Conservation (phyloP, 768 basidiomycete species). For the Crucibulum laeve region DNA sequence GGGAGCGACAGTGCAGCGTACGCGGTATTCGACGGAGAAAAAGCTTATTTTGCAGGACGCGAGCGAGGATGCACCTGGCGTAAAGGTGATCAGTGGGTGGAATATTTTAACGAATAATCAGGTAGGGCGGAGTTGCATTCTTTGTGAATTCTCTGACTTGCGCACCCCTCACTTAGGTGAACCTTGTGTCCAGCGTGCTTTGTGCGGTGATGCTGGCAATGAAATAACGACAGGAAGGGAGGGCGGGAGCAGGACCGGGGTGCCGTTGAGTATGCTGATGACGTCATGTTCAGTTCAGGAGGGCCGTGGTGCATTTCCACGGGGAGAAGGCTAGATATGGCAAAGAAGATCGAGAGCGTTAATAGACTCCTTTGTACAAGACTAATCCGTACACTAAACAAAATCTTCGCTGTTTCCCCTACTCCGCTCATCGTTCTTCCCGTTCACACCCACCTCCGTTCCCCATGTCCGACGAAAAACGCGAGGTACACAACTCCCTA, state of each 20-base stretch:
- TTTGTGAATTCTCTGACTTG: not conserved
- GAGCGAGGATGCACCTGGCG: slow-evolving; percentile 17
- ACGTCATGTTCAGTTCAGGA: slow-evolving; percentile 19
- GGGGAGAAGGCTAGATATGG: too few relatives aligned
- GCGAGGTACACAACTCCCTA: slow-evolving; percentile 74
- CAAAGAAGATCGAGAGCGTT: not conserved
- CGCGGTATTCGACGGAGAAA: slow-evolving; percentile 60
- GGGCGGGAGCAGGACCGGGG: too few relatives aligned
- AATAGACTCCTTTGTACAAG: not conserved
- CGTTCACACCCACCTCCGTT: slow-evolving; percentile 9
- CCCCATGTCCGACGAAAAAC: slow-evolving; percentile 38
- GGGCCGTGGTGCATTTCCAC: too few relatives aligned
- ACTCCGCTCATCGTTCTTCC: slow-evolving; percentile 7
- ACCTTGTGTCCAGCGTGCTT: slow-evolving; percentile 34
- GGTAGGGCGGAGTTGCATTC: slow-evolving; percentile 30
- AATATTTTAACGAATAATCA: slow-evolving; percentile 83
- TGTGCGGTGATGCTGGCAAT: slow-evolving; percentile 25
- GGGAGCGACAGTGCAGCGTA: slow-evolving; percentile 83
- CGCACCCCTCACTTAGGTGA: slow-evolving; percentile 24
- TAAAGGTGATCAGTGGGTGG: slow-evolving; percentile 56
- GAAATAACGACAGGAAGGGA: slow-evolving; percentile 10
- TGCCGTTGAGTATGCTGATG: slow-evolving; percentile 12
- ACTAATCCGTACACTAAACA: not conserved
- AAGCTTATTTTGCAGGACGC: slow-evolving; percentile 64
- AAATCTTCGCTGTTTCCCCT: not conserved